Conservation (phyloP, 75 land plant genomes). For the Picea sitchensis region DNA sequence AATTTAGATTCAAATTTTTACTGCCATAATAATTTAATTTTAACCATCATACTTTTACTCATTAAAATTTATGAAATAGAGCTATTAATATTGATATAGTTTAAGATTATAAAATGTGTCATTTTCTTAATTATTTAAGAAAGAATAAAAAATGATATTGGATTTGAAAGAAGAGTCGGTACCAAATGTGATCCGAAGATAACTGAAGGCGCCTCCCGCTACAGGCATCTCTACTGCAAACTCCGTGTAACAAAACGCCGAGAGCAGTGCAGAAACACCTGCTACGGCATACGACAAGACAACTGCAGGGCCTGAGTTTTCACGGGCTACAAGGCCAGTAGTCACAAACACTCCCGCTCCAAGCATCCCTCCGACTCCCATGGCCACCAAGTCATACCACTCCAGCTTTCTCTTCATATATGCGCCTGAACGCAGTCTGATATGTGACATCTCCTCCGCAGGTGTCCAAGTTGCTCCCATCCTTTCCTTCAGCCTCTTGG, state of each 20-base stretch:
- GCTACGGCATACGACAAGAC: slow-evolving; percentile 66
- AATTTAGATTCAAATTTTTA: too few relatives aligned
- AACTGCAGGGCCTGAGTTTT: slow-evolving; percentile 66
- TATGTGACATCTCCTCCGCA: slow-evolving; percentile 35
- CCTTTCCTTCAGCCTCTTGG: slow-evolving; percentile 40
- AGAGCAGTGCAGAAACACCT: slow-evolving; percentile 80
- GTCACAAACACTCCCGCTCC: slow-evolving; percentile 85
- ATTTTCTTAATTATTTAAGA: too few relatives aligned
- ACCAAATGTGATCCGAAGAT: slow-evolving; percentile 75
- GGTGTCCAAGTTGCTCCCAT: slow-evolving; percentile 45
- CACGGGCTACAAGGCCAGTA: slow-evolving; percentile 61
- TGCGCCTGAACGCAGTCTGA: slow-evolving; percentile 48
- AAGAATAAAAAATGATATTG: too few relatives aligned
- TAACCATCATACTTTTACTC: too few relatives aligned
- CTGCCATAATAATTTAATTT: too few relatives aligned
- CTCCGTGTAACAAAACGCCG: slow-evolving; percentile 88
- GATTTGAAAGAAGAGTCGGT: neutral
- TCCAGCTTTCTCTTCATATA: slow-evolving; percentile 57
- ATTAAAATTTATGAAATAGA: too few relatives aligned
- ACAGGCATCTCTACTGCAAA: slow-evolving; percentile 81
- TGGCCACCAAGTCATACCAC: slow-evolving; percentile 62
- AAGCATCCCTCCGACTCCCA: slow-evolving; percentile 77
- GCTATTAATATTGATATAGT: too few relatives aligned
- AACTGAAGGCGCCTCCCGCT: slow-evolving; percentile 90
- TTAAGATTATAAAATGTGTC: too few relatives aligned